Evolutionary conservation across 768 basidiomycete species (phyloP), one percentile per base, ranked within the genome.

Genomic region (Trametes elegans): DNA sequence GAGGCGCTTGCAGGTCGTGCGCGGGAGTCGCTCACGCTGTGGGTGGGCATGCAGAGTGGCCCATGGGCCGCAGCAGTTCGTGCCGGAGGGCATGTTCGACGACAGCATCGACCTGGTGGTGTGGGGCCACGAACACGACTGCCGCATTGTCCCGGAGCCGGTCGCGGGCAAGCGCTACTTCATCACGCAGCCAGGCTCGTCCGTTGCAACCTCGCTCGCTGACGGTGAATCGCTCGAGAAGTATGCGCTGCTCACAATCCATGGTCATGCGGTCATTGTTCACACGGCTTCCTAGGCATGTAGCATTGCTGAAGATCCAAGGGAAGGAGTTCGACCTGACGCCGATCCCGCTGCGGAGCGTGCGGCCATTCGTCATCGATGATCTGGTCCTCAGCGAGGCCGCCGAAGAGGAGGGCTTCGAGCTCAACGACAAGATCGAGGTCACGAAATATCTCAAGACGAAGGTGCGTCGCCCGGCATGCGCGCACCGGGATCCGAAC

Each of bases 81-180:
- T 98, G 0, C 94, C 96, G 7, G 97, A 98, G 65, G 89, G 90
- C 57, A 89, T 98, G 84, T 99, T 99, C 62, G 96, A 98, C 66
- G 93, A 99, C 66, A 88, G 85, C 63, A 79, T 98, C 31, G 85
- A 98, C 63, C 79, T 99, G 14, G 91, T 99, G 7, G 78, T 99
- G 2, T 99, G 97, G 97, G 97, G 97, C 7, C 97, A 99, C 68
- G 97, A 99, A 70, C 97, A 99, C 67, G 97, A 98, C 70, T 98
- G 96, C 65, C 83, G 95, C 27, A 90, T 96, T 49, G 76, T 84
- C 2, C 96, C 97, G 0, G 93, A 97, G 64, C 80, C 84, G 5
- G 96, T 99, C 7, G 86, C 92, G 4, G 93, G 91, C 11, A 95
- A 96, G 70, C 80, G 80, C 14, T 99, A 99, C 72, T 85, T 81